phyloP scores from a whole-genome alignment of 345 rosid genomes.

The Acer yangbiense region DNA sequence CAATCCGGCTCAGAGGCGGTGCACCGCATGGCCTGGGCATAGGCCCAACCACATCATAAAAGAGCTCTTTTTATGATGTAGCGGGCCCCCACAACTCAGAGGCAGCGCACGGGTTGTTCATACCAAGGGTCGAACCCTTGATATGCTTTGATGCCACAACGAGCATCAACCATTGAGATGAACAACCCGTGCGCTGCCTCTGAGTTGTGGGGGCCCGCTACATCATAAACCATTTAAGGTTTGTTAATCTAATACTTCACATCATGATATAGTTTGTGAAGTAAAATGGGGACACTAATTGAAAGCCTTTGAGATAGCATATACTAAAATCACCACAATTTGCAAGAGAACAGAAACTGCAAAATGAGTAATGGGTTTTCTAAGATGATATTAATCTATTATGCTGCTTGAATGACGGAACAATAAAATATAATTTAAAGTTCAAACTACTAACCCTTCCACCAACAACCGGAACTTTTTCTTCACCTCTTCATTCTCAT shows the following conservation, averaged over 20 bases:
- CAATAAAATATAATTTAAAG: background rate
- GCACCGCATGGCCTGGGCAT: too few species aligned
- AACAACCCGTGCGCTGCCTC: too few species aligned
- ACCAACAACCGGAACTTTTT: slow-evolving; percentile 66
- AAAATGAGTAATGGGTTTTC: background rate
- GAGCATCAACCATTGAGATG: too few species aligned
- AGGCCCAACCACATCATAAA: too few species aligned
- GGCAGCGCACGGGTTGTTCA: too few species aligned
- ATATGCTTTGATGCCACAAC: too few species aligned
- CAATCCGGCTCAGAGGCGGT: too few species aligned
- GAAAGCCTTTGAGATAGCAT: background rate
- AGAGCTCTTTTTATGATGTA: too few species aligned
- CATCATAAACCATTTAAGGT: background rate
- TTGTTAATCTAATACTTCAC: background rate
- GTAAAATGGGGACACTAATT: background rate
- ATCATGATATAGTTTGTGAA: background rate
- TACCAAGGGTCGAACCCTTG: too few species aligned
- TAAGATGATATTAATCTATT: background rate
- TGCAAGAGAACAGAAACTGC: background rate
- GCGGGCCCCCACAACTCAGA: too few species aligned
- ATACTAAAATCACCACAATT: background rate
- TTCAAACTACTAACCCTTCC: slow-evolving; percentile 70
- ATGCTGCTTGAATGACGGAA: background rate
- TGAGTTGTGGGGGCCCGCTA: too few species aligned
- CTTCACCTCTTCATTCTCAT: slow-evolving; percentile 29